Base-by-base conservation (phyloP, 176 grass and related monocot genomes). In the Puccinellia tenuiflora region DNA sequence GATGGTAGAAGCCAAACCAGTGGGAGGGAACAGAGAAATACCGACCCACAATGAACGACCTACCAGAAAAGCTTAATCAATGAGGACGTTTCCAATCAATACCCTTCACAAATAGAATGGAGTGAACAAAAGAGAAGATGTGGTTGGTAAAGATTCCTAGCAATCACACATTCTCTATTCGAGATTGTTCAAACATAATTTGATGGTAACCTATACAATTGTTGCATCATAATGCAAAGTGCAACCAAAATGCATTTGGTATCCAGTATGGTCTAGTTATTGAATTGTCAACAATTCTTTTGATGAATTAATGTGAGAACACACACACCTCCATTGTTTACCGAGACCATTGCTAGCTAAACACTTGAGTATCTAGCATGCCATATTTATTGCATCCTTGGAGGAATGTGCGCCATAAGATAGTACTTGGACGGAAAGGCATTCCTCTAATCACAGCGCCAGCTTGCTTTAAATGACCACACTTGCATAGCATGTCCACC, bases 401-500 rank as follows among this genome's bases (percentile, higher is more conserved):
- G 72, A 98, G 91, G 37, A 91, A 93, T 57, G 75, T 85, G 55
- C 91, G 89, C 83, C 85, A 90, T 80, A 93, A 85, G 59, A 76
- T 76, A 63, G 68, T 82, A 90, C 43, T 88, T 52, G 92, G 92
- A 85, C 68, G 89, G 86, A 93, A 95, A 70, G 73, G 86, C 86
- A 93, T 93, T 75, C 74, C 73, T 71, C 79, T 92, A 75, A 98
- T 95, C 77, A 95, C 72, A 81, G 17, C 21, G 5, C 83, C 87
- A 43, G 90, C 90, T 79, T 95, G 83, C 28, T 86, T 88, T 59
- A 95, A 39, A 85, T 88, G 61, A 70, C 90, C 92, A 80, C 77
- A 69, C 31, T 88, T 93, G 65, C 88, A 93, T 29, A 95, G 88
- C 86, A 98, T 84, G 84, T 93, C 83, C 77, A 95, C 87, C 37